Conservation (phyloP, 2,329 filamentous ascomycete genomes). For the Calonectria pseudoreteaudii region DNA sequence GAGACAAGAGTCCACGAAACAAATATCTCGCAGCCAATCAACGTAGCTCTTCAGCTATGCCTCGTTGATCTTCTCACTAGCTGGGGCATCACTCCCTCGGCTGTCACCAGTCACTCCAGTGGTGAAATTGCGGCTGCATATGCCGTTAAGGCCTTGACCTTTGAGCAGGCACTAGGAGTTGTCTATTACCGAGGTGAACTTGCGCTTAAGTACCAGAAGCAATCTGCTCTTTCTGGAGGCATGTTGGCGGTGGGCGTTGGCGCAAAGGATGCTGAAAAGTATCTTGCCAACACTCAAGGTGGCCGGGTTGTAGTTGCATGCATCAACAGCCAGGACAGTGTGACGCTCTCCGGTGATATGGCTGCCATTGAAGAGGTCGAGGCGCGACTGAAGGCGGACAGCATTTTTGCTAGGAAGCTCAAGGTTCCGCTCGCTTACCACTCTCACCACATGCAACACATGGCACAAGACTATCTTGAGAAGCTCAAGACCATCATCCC, state of each 20-base stretch:
- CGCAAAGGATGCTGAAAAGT: background rate
- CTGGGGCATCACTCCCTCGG: background rate
- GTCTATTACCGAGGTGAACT: background rate
- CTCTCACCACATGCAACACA: slow-evolving; percentile 1
- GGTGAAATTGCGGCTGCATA: slow-evolving; percentile 1
- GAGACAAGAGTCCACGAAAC: background rate
- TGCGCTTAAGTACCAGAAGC: background rate
- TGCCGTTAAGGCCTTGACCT: background rate
- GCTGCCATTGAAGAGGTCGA: background rate
- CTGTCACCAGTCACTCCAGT: background rate
- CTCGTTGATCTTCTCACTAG: background rate
- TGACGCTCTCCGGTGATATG: background rate
- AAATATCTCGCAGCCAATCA: background rate
- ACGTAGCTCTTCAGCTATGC: background rate
- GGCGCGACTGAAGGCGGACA: background rate
- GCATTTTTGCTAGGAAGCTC: background rate
- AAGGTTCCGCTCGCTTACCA: background rate
- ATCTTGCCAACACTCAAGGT: background rate
- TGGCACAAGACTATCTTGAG: background rate
- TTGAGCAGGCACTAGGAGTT: background rate
- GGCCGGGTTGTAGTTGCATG: background rate
- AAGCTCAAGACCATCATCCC: background rate
- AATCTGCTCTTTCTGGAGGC: background rate
- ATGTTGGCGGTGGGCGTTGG: background rate
- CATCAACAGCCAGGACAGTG: background rate